Base-by-base conservation (phyloP, 2,329 filamentous ascomycete species). In the Cercospora beticola region DNA sequence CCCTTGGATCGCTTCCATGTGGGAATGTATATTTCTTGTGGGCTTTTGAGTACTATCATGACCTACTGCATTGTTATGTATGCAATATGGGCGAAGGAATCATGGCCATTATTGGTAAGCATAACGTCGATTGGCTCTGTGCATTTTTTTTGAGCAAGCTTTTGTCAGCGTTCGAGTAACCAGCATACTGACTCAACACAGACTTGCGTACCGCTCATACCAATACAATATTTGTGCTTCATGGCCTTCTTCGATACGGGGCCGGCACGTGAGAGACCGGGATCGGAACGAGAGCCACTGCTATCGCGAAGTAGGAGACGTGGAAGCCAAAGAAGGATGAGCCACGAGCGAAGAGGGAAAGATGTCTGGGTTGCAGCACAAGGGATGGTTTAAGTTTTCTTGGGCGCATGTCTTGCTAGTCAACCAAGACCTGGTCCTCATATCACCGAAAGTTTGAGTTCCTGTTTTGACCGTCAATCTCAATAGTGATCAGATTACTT, bases 241-340 rank as follows among this genome's bases (percentile, higher is more conserved):
- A 36, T 59, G 56, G 56, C 56, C 8, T 59, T 59, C 56, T 59
- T 59, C 56, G 56, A 59, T 12, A 59, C 56, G 56, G 56, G 56
- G 4, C 56, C 56, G 7, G 56, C 16, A 36, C 14, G 56, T 14
- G 56, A 59, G 56, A 59, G n/a, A 12, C 26, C n/a, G 18, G 16
- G 14, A 10, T 4, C n/a, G 56, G 56, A 59, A 31, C 18, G 30
- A 59, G 30, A 36, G 56, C 56, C 23, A 28, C 49, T 54, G 3
- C 30, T 33, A 23, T 59, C 18, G 14, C 56, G 26, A 30, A 30
- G n/a, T 31, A 14, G 30, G 2, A 59, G 56, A 23, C n/a, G 26
- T 5, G n/a, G 30, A 23, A 59, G 56, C 12, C 56, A 30, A 30
- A 36, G 56, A 8, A 59, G 56, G 18, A 36, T n/a, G 28, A 36